Evolutionary conservation across 2,329 filamentous ascomycete species (phyloP).

Genomic region (Podosphaera aphanis): DNA sequence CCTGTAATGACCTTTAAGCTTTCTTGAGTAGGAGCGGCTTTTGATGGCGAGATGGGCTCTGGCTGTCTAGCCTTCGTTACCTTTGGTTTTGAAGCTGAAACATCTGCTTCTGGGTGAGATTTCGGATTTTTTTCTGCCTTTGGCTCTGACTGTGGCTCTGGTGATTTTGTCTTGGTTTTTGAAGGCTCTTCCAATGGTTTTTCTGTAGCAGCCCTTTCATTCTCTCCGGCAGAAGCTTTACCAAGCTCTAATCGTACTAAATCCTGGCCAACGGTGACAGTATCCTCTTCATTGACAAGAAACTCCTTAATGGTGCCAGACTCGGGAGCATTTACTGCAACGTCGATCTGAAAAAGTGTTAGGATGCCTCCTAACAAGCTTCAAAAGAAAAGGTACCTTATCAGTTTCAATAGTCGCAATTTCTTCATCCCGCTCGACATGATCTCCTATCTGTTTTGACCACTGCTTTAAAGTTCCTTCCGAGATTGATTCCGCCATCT

Average conservation of each 20-base stretch:
- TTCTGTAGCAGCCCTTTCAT: constrained; percentile 20
- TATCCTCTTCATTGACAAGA: constrained; percentile 80
- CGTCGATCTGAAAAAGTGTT: constrained; percentile 50
- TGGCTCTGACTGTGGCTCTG: background rate
- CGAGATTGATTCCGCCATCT: constrained; percentile 97
- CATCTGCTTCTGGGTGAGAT: constrained; percentile 17
- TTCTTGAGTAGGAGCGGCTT: constrained; percentile 12
- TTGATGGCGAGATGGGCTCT: constrained; percentile 2
- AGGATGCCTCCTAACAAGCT: background rate
- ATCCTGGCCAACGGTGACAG: constrained; percentile 82
- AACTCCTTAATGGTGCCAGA: constrained; percentile 82
- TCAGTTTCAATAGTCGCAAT: constrained; percentile 98
- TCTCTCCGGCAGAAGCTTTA: constrained; percentile 31
- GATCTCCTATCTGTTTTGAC: constrained; percentile 77
- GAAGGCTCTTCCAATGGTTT: constrained; percentile 15
- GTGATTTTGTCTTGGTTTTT: background rate
- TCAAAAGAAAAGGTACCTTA: constrained; percentile 37
- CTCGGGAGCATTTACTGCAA: constrained; percentile 82
- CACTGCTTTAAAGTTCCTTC: constrained; percentile 94
- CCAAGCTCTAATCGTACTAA: constrained; percentile 69
- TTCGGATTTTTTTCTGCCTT: constrained; percentile 7
- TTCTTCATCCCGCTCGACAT: constrained; percentile 86
- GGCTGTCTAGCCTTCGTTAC: no score
- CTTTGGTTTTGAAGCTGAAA: constrained; percentile 13
- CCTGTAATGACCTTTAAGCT: constrained; percentile 22